A percentile compares a stretch with the other conserved stretches of the same genome.
These are phyloP conservation scores for Harringtonia aguacate DNA, from an alignment of 2,329 filamentous ascomycete species.

Conservation along the genomic window DNA sequence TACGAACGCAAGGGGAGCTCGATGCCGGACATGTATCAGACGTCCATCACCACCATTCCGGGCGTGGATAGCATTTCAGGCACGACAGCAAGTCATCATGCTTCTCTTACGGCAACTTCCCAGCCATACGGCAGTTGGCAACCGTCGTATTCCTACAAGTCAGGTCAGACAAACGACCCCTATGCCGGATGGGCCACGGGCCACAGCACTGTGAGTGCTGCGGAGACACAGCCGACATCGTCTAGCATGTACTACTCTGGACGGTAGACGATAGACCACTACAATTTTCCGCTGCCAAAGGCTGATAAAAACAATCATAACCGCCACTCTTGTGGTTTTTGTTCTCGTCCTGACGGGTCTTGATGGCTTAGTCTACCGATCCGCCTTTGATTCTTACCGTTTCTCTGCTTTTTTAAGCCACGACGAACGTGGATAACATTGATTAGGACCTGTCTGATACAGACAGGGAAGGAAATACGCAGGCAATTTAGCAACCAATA, in stretches of 20 bases:
- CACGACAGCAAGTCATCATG: slow-evolving; percentile 21
- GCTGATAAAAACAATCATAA: neutral
- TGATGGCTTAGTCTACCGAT: no score
- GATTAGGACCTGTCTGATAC: no score
- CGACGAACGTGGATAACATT: no score
- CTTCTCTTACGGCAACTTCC: slow-evolving; percentile 22
- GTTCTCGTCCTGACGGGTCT: no score
- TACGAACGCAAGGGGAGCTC: slow-evolving; percentile 32
- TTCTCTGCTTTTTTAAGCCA: no score
- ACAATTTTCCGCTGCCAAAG: no score
- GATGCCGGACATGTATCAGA: slow-evolving; percentile 33
- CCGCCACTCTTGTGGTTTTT: neutral
- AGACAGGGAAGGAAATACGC: no score
- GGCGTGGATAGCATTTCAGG: slow-evolving; percentile 24
- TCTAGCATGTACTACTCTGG: slow-evolving; percentile 23
- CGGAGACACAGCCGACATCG: slow-evolving; percentile 14
- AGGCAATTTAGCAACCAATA: no score
- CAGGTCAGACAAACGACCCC: slow-evolving; percentile 20
- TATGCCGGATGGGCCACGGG: slow-evolving; percentile 26
- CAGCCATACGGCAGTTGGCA: slow-evolving; percentile 1
- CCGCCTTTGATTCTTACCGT: no score
- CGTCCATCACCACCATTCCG: slow-evolving; percentile 24
- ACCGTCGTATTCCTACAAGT: slow-evolving; percentile 28
- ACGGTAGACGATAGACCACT: slow-evolving; percentile 11
- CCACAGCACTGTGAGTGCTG: slow-evolving; percentile 14